A percentile compares a stretch with the other conserved stretches of the same genome.
These are phyloP conservation scores for Quercus mongolica DNA, from an alignment of 306 rosid species.

Conservation along the genomic window DNA sequence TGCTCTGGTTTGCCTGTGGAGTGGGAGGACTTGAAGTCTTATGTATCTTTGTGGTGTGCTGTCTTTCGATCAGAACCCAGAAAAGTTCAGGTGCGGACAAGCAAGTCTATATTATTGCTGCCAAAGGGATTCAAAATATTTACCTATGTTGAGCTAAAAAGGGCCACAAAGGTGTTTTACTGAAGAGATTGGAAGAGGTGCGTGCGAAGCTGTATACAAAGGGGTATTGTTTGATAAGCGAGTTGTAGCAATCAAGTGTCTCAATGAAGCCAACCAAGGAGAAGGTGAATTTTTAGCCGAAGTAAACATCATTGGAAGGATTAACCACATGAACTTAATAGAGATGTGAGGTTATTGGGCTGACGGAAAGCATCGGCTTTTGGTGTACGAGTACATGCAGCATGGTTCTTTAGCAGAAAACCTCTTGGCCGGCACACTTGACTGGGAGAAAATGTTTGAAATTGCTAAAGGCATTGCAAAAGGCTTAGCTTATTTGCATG, in stretches of 20 bases:
- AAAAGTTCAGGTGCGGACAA: background rate
- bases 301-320: conserved; percentile 23
- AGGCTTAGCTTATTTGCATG: conserved; percentile 19
- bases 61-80: background rate
- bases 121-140: conserved; percentile 21
- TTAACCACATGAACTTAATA: conserved; percentile 34
- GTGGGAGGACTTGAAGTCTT: conserved; percentile 30
- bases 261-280: conserved; percentile 18
- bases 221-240: background rate
- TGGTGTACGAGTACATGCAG: conserved; percentile 31
- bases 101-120: conserved; percentile 19
- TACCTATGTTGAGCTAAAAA: too few relatives aligned
- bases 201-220: too few relatives aligned
- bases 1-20: conserved; percentile 12
- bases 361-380: conserved; percentile 25
- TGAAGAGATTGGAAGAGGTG: too few relatives aligned
- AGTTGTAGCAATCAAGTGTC: conserved; percentile 19
- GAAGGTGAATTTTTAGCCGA: conserved; percentile 23
- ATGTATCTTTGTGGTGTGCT: background rate
- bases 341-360: conserved; percentile 36
- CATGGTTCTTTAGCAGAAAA: conserved; percentile 24
- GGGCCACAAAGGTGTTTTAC: too few relatives aligned
- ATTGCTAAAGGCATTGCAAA: conserved; percentile 35
- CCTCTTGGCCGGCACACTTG: conserved; percentile 11
- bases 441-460: conserved; percentile 26